Base-by-base conservation (phyloP, 2,329 filamentous ascomycete genomes). In the Neopestalotiopsis clavispora region DNA sequence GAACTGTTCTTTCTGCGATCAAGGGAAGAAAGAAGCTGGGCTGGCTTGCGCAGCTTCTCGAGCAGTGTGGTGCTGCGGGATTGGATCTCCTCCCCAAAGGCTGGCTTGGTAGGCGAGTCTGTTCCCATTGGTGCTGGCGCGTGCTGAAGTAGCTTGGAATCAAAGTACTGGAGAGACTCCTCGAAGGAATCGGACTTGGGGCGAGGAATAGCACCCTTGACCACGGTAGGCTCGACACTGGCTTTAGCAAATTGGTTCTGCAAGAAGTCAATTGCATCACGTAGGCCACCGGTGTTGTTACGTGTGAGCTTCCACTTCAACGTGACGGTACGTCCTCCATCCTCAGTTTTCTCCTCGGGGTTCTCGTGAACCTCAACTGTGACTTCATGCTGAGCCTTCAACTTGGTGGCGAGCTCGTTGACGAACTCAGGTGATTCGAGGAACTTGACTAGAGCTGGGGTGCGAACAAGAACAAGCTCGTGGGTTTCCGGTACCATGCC, bases 121-220 rank as follows among this genome's bases (percentile, higher is more conserved):
- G 93, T 94, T 14, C 90, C 88, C 20, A 94, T 87, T 1, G 93
- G 89, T 4, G 92, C 89, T 45, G 95, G 94, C 4, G 95, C 95
- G 75, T 97, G 94, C 80, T 98, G 96, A 67, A 99, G 88, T 60
- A 99, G 88, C 83, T 98, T 98, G 2, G 95, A 98, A 78, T 98
- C 94, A 77, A 99, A 99, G 84, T 95, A 98, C 68, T 95, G 95
- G 66, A 98, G 87, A 7, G 95, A 97, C 75, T 99, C 95, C 79
- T 99, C 96, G 73, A 99, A 99, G 0, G 96, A 98, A 80, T 99
- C 96, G 1, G 96, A 98, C 84, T 98, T 98, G 71, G 96, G 96
- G n/a, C 96, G 92, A 23, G 95, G 94, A 72, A 98, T 96, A n/a
- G 94, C 91, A 66, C 96, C 96, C 80, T 97, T 97, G 76, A 98